Evolutionary conservation across 768 basidiomycete species (phyloP).

Genomic region (Phlegmacium glaucopus): DNA sequence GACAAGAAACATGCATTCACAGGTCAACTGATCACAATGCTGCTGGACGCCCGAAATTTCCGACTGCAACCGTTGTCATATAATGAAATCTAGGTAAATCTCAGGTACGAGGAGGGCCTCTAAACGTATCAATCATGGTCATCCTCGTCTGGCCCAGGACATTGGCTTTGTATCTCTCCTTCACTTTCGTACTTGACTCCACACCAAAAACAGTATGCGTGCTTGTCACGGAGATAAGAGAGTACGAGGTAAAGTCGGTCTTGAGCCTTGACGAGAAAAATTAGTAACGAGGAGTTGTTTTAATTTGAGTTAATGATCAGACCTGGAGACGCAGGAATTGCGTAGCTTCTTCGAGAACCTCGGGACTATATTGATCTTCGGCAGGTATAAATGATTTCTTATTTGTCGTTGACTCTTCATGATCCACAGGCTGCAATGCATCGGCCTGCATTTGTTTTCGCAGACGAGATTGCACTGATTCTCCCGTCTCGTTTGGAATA

Average conservation of each 20-base stretch:
- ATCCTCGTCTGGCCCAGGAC: constrained; percentile 76
- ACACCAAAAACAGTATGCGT: constrained; percentile 88
- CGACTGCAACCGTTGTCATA: too few species aligned
- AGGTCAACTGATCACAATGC: too few species aligned
- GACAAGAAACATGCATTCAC: too few species aligned
- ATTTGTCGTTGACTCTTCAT: constrained; percentile 21
- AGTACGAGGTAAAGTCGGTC: constrained; percentile 68
- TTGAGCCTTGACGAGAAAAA: constrained; percentile 46
- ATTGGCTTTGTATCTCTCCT: constrained; percentile 58
- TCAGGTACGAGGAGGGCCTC: too few species aligned
- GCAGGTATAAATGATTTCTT: constrained; percentile 18
- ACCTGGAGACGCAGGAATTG: constrained; percentile 70
- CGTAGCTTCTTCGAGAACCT: constrained; percentile 61
- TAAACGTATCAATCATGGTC: constrained; percentile 59
- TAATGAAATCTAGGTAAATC: too few species aligned
- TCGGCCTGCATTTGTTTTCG: constrained; percentile 74
- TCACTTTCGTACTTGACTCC: constrained; percentile 66
- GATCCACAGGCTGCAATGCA: constrained; percentile 54
- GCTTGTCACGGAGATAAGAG: constrained; percentile 66
- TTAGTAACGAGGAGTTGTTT: constrained; percentile 9
- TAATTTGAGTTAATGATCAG: constrained; percentile 9
- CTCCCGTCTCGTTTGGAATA: constrained; percentile 23
- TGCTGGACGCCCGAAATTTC: too few species aligned
- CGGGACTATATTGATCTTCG: constrained; percentile 42
- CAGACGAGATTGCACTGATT: constrained; percentile 48